Evolutionary conservation across 192 early-diverging fungal genomes (phyloP).

Genomic region (Coemansia sp.): DNA sequence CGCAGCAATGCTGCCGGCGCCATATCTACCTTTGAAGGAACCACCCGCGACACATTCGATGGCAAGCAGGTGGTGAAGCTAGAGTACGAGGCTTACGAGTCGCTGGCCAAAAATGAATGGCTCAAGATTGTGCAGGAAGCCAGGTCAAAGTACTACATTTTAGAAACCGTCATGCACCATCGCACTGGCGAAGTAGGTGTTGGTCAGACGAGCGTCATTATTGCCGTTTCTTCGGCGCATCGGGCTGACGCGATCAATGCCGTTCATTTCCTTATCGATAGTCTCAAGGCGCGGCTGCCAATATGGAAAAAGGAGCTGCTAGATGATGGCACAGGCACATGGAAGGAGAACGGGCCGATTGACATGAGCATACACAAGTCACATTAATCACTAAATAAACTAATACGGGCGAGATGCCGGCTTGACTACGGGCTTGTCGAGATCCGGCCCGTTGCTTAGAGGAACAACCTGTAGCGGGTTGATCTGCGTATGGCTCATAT

Average conservation of each 20-base stretch:
- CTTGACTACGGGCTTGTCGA: slow-evolving; percentile 27
- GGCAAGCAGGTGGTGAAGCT: slow-evolving; percentile 76
- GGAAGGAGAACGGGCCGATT: slow-evolving; percentile 64
- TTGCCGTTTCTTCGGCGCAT: slow-evolving; percentile 78
- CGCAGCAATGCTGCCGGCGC: slow-evolving; percentile 75
- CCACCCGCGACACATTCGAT: slow-evolving; percentile 79
- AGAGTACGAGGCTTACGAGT: slow-evolving; percentile 83
- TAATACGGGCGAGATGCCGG: slow-evolving; percentile 35
- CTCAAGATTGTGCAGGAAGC: slow-evolving; percentile 61
- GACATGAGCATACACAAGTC: slow-evolving; percentile 21
- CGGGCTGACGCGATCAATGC: slow-evolving; percentile 74
- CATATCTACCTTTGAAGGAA: slow-evolving; percentile 84
- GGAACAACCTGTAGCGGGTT: slow-evolving; percentile 87
- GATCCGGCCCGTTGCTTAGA: slow-evolving; percentile 65
- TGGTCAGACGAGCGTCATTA: slow-evolving; percentile 76
- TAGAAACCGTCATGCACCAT: slow-evolving; percentile 76
- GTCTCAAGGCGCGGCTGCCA: slow-evolving; percentile 80
- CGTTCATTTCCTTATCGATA: slow-evolving; percentile 80
- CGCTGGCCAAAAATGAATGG: slow-evolving; percentile 80
- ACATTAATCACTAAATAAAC: background rate
- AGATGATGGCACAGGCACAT: slow-evolving; percentile 67
- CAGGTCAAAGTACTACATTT: slow-evolving; percentile 62
- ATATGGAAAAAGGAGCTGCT: slow-evolving; percentile 97
- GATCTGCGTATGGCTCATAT: slow-evolving; percentile 84
- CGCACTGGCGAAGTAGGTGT: slow-evolving; percentile 75